Conservation (phyloP, 352 stramenopile species). For the Phytopythium litorale region DNA sequence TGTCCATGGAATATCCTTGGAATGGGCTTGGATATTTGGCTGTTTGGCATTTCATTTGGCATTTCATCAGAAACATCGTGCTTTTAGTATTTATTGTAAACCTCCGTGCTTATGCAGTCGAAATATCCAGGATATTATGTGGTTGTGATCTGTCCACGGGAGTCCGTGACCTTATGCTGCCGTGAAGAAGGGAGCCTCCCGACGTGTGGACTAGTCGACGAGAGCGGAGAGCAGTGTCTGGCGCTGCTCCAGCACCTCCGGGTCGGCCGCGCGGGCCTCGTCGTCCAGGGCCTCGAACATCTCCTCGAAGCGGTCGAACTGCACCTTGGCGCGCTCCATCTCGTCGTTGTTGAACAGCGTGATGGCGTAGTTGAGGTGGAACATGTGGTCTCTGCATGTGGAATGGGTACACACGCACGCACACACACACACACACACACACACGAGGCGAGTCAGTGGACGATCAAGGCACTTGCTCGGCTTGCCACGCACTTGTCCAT, state of each 20-base stretch:
- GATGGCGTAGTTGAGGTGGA: constrained; percentile 88
- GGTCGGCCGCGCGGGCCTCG: constrained; percentile 55
- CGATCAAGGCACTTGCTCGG: too few species aligned
- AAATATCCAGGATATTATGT: too few species aligned
- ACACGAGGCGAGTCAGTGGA: neutral
- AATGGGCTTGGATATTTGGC: too few species aligned
- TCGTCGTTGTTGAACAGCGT: constrained; percentile 89
- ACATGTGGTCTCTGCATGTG: constrained; percentile 63
- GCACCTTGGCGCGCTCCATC: constrained; percentile 77
- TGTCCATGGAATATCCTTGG: too few species aligned
- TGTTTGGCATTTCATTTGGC: too few species aligned
- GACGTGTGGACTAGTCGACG: constrained; percentile 32
- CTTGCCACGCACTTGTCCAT: constrained; percentile 58
- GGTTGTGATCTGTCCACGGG: neutral
- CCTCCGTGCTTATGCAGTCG: too few species aligned
- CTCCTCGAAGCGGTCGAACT: constrained; percentile 84
- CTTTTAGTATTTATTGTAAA: too few species aligned
- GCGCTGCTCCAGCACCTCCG: constrained; percentile 71
- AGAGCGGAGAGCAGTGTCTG: constrained; percentile 64
- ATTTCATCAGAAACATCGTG: too few species aligned
- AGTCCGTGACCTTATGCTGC: neutral
- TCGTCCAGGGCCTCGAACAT: constrained; percentile 74
- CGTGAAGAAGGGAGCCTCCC: neutral
- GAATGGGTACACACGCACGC: neutral
- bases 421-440: neutral